These are phyloP conservation scores for Moricandia arvensis DNA, from an alignment of 345 rosid genomes.

Conservation along the genomic window DNA sequence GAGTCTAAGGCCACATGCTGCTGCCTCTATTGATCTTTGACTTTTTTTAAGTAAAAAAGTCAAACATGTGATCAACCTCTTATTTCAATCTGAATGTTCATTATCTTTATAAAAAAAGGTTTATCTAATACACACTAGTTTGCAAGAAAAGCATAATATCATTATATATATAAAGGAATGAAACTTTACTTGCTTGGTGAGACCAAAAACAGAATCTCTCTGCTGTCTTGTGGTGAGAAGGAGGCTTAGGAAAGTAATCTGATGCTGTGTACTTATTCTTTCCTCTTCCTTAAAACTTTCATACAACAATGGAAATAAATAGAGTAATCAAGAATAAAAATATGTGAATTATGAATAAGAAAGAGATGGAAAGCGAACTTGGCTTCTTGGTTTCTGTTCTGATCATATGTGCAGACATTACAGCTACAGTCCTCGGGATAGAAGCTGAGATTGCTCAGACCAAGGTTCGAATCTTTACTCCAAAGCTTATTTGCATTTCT, in stretches of 20 bases:
- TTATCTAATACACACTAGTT: background rate
- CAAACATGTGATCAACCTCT: constrained; percentile 38
- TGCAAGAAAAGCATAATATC: constrained; percentile 18
- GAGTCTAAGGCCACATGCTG: constrained; percentile 37
- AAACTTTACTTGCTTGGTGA: constrained; percentile 23
- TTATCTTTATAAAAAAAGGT: background rate
- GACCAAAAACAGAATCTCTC: constrained; percentile 33
- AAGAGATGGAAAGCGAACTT: constrained; percentile 32
- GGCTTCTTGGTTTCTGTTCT: constrained; percentile 38
- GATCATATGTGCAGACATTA: constrained; percentile 41
- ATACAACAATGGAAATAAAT: constrained; percentile 22
- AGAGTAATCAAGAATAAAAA: background rate
- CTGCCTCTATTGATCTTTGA: constrained; percentile 26
- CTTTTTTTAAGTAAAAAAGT: constrained; percentile 13
- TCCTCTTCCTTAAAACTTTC: constrained; percentile 2
- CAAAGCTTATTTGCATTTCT: background rate
- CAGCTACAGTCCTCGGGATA: constrained; percentile 40
- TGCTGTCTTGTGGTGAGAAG: constrained; percentile 19
- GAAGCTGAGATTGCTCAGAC: constrained; percentile 41
- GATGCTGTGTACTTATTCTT: constrained; percentile 27
- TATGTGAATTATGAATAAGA: background rate
- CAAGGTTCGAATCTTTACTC: constrained; percentile 26
- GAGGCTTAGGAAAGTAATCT: constrained; percentile 34
- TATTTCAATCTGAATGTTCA: constrained; percentile 12
- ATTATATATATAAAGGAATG: constrained; percentile 16